Evolutionary conservation across 495 filamentous ascomycete genomes (phyloP).

Genomic region (Talaromyces adpressus): DNA sequence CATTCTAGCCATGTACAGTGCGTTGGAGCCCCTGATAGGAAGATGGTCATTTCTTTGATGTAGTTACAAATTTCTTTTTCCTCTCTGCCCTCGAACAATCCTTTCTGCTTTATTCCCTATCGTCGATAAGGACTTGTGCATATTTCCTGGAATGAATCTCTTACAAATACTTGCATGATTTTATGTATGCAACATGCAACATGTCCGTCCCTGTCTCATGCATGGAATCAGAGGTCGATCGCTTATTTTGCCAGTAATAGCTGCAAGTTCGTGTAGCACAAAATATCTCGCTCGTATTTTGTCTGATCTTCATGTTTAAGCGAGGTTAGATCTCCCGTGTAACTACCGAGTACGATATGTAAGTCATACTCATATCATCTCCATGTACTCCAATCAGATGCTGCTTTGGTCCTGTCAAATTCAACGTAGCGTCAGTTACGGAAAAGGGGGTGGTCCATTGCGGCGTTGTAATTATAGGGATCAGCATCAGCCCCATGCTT

Average conservation of each 20-base stretch:
- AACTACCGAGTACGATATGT: neutral
- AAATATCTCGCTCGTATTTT: neutral
- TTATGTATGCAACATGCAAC: neutral
- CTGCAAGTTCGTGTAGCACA: neutral
- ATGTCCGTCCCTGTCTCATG: neutral
- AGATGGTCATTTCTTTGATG: neutral
- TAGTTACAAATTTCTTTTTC: neutral
- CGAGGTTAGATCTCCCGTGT: neutral
- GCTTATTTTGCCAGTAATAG: neutral
- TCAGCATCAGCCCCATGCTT: neutral
- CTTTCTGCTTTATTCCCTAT: neutral
- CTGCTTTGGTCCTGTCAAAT: neutral
- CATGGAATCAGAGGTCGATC: neutral
- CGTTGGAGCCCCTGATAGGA: neutral
- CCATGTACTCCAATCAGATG: neutral
- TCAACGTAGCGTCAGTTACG: neutral
- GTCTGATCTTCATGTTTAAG: neutral
- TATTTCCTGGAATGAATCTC: neutral
- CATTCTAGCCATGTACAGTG: neutral
- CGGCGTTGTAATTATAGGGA: neutral
- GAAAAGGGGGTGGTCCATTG: neutral
- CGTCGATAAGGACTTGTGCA: neutral
- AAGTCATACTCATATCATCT: neutral
- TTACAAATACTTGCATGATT: neutral
- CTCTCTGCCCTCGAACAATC: too few relatives aligned